Evolutionary conservation across 1,284 basidiomycete genomes (phyloP).

Genomic region (Tilletia walkeri): DNA sequence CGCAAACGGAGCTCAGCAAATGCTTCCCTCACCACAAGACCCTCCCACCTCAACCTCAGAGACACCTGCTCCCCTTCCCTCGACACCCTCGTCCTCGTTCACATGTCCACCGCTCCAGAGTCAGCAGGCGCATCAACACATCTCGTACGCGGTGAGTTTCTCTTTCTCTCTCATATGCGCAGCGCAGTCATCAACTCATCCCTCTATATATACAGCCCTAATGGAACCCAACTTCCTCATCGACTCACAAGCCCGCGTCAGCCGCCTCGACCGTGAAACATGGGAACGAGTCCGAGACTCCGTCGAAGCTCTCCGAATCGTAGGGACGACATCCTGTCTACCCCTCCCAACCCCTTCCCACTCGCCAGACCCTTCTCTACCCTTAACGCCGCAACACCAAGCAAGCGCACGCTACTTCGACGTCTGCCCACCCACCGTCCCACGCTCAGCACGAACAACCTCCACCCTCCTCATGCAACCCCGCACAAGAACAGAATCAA

Average conservation of each 20-base stretch:
- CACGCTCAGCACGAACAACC: background rate
- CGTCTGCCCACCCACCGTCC: conserved; percentile 22
- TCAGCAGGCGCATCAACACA: background rate
- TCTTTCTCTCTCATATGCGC: conserved; percentile 18
- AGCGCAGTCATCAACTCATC: too few species aligned
- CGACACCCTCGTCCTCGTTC: conserved; percentile 35
- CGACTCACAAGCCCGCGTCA: conserved; percentile 20
- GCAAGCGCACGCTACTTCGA: conserved; percentile 29
- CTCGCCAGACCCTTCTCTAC: background rate
- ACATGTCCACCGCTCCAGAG: conserved; percentile 8
- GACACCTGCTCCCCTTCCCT: conserved; percentile 25
- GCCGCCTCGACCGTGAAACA: conserved; percentile 27
- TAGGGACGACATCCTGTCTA: conserved; percentile 22
- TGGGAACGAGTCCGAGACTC: conserved; percentile 34
- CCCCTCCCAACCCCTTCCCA: background rate
- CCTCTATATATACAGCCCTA: too few species aligned
- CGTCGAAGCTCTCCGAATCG: conserved; percentile 36
- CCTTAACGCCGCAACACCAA: background rate
- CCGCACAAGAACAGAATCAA: conserved; percentile 18
- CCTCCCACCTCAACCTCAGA: conserved; percentile 30
- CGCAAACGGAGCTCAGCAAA: conserved; percentile 34
- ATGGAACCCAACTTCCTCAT: conserved; percentile 39
- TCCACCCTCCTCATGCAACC: conserved; percentile 29
- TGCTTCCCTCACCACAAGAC: conserved; percentile 31
- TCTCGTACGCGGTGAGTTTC: too few species aligned